Percentiles rank a stretch among this genome's conserved stretches.
phyloP scores from a whole-genome alignment of 768 basidiomycete genomes.

The Grammothele lineata region DNA sequence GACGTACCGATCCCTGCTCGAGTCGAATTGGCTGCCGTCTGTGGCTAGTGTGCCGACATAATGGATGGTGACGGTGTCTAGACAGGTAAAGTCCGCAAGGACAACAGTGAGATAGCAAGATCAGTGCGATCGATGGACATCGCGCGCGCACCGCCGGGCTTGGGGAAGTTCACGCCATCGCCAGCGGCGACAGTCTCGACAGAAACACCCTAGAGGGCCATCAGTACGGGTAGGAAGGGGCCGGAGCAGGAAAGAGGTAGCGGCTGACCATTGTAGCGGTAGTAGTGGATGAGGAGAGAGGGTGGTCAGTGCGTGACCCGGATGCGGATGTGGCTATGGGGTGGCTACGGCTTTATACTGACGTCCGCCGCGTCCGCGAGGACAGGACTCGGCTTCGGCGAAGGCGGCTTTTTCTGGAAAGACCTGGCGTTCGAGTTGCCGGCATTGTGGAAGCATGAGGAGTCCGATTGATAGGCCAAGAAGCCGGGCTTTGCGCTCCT shows the following conservation, averaged over 20 bases:
- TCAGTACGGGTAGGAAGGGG: too few relatives aligned
- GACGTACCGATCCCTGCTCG: conserved; percentile 65
- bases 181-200: conserved; percentile 57
- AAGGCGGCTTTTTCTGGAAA: too few relatives aligned
- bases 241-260: not conserved
- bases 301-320: not conserved
- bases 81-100: too few relatives aligned
- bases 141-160: conserved; percentile 49
- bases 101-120: not conserved
- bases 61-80: conserved; percentile 71
- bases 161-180: conserved; percentile 60
- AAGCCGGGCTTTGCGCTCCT: too few relatives aligned
- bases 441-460: too few relatives aligned
- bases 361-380: too few relatives aligned
- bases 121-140: conserved; percentile 1
- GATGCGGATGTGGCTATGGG: too few relatives aligned
- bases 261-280: conserved; percentile 32
- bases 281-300: conserved; percentile 21
- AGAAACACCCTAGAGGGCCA: conserved; percentile 54
- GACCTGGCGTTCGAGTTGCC: too few relatives aligned
- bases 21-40: conserved; percentile 66
- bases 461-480: too few relatives aligned
- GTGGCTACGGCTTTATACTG: conserved; percentile 40
- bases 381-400: too few relatives aligned
- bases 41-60: conserved; percentile 68